phyloP scores from a whole-genome alignment of 257 asterid species.

The Asclepias syriaca region DNA sequence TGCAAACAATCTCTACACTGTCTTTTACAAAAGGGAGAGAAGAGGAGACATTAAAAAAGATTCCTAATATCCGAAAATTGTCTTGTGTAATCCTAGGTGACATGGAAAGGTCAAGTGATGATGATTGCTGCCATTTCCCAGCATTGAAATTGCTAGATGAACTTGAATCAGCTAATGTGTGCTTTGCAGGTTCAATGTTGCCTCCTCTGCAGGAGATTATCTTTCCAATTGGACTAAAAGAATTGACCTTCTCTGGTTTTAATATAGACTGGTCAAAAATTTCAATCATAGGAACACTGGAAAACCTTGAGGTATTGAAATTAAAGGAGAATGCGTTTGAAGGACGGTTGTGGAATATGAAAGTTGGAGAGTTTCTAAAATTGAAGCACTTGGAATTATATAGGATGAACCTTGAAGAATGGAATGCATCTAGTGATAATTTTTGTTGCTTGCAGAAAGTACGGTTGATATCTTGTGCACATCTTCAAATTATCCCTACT shows the following conservation, averaged over 20 bases:
- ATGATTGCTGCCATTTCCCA: neutral
- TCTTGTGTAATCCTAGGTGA: neutral
- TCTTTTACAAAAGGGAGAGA: too few relatives aligned
- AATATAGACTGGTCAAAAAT: neutral
- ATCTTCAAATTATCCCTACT: neutral
- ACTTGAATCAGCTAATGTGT: neutral
- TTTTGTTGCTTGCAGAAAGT: too few relatives aligned
- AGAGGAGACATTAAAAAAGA: neutral
- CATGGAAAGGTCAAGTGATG: neutral
- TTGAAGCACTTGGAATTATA: neutral
- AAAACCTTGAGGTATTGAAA: slow-evolving; percentile 7
- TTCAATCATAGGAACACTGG: neutral
- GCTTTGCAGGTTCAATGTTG: neutral
- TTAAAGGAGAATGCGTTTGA: neutral
- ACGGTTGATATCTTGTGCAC: neutral
- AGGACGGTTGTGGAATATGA: neutral
- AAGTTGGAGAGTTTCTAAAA: neutral
- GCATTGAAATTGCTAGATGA: neutral
- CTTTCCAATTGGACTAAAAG: neutral
- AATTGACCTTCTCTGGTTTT: neutral
- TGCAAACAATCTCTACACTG: neutral
- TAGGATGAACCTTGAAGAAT: neutral
- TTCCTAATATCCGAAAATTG: neutral
- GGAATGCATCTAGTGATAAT: slow-evolving; percentile 4
- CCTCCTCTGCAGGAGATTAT: too few relatives aligned